Conservation (phyloP, 768 basidiomycete species). For the Hypholoma sublateritium region DNA sequence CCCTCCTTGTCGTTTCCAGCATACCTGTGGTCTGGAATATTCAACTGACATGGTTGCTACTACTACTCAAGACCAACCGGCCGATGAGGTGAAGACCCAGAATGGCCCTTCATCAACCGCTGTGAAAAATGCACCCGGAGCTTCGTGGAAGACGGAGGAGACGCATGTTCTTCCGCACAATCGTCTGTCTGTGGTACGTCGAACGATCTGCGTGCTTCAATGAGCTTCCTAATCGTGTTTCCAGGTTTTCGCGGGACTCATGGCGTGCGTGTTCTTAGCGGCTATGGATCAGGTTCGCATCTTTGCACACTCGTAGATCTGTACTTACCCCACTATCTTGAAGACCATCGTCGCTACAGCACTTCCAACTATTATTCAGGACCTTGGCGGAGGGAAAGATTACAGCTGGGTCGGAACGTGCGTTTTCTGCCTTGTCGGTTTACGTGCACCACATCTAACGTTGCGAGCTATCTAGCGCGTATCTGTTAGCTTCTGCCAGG, state of each 20-base stretch:
- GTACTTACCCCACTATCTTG: not conserved
- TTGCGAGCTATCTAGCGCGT: conserved; percentile 47
- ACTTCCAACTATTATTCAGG: conserved; percentile 67
- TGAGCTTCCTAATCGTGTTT: not conserved
- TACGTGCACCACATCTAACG: no score
- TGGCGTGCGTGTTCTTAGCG: conserved; percentile 46
- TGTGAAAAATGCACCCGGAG: conserved; percentile 28
- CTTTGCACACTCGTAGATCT: not conserved
- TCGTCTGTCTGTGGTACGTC: conserved; percentile 41
- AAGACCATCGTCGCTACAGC: conserved; percentile 71
- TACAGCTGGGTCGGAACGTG: conserved; percentile 80
- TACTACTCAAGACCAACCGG: no score
- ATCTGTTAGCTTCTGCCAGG: conserved; percentile 66
- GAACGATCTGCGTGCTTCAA: conserved; percentile 3
- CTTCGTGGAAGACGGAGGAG: conserved; percentile 57
- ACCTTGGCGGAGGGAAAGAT: conserved; percentile 59
- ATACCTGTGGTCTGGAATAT: no score
- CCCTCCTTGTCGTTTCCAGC: no score
- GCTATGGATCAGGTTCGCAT: conserved; percentile 58
- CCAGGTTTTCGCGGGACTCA: conserved; percentile 48
- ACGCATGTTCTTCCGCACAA: conserved; percentile 57
- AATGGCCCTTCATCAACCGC: no score
- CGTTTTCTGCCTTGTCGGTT: conserved; percentile 10
- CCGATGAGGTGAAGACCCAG: no score
- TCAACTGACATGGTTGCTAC: no score